Percentiles rank a stretch among this genome's conserved stretches.
Evolutionary conservation across 345 rosid species (phyloP).

Genomic region (Cardamine chenopodiifolia): DNA sequence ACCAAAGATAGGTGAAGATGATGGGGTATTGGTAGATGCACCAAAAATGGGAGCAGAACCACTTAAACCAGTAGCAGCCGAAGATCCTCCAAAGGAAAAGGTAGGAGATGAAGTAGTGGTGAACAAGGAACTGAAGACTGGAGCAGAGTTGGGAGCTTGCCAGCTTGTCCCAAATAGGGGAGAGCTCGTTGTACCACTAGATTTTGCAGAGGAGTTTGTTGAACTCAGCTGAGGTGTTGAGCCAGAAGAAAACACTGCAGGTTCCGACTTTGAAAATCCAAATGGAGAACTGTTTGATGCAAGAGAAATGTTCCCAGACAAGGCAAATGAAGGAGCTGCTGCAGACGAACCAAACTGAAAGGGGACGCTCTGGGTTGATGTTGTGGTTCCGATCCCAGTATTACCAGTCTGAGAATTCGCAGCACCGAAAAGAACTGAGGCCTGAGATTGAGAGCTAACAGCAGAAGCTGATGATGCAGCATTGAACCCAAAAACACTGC

Average conservation of each 20-base stretch:
- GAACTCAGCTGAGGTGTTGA: conserved; percentile 54
- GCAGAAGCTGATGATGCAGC: conserved; percentile 48
- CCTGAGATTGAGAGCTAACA: conserved; percentile 50
- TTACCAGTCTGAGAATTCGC: conserved; percentile 50
- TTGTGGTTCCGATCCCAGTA: conserved; percentile 48
- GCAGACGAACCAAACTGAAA: conserved; percentile 55
- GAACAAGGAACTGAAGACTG: conserved; percentile 49
- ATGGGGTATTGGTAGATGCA: conserved; percentile 48
- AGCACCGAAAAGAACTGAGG: conserved; percentile 48
- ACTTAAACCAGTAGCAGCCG: conserved; percentile 43
- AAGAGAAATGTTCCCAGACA: conserved; percentile 48
- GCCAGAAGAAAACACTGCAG: conserved; percentile 49
- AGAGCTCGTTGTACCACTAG: conserved; percentile 47
- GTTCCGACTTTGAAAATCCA: conserved; percentile 54
- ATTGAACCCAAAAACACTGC: conserved; percentile 54
- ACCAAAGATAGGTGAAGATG: conserved; percentile 52
- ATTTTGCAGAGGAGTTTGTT: conserved; percentile 50
- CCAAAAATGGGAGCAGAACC: conserved; percentile 54
- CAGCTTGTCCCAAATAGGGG: conserved; percentile 57
- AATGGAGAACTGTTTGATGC: conserved; percentile 54
- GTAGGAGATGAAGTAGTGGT: conserved; percentile 50
- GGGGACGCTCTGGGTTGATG: conserved; percentile 57
- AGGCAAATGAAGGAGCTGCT: conserved; percentile 55
- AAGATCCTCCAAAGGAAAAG: conserved; percentile 55
- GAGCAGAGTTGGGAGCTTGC: conserved; percentile 52